A percentile compares a stretch with the other conserved stretches of the same genome.
phyloP scores from a whole-genome alignment of 2,329 filamentous ascomycete species.

The Penicillium oxalicum region DNA sequence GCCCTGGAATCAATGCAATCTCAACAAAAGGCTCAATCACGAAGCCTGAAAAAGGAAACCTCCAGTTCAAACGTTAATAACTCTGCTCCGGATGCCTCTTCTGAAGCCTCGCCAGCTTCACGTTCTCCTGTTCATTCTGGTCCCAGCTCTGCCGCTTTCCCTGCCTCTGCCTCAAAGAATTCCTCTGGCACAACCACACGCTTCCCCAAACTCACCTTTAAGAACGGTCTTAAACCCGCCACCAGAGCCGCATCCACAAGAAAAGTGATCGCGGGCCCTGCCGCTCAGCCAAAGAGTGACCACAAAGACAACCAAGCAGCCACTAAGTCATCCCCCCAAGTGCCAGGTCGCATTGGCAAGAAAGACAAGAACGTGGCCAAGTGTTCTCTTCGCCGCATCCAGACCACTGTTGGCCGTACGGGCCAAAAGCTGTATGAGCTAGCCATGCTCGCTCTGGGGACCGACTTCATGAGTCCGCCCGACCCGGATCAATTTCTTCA shows the following conservation, averaged over 20 bases:
- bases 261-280: neutral
- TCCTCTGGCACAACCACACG: neutral
- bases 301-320: neutral
- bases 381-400: neutral
- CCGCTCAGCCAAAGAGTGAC: neutral
- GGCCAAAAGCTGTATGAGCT: constrained; percentile 10
- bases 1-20: constrained; percentile 24
- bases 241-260: neutral
- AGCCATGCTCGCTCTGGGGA: constrained; percentile 4
- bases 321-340: neutral
- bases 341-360: constrained; percentile 1
- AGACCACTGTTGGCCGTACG: constrained; percentile 6
- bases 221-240: neutral
- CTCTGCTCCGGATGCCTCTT: neutral
- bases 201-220: constrained; percentile 1
- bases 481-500: constrained; percentile 6
- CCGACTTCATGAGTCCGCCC: constrained; percentile 8
- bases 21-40: constrained; percentile 8
- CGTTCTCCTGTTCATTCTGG: too few relatives aligned
- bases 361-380: neutral
- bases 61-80: neutral
- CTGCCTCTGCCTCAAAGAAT: neutral
- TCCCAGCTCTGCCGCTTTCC: neutral
- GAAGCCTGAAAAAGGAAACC: constrained; percentile 3
- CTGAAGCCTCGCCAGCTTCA: neutral